Evolutionary conservation across 441 rosid genomes (phyloP), one percentile per base, ranked within the genome.

Genomic region (Gossypium gossypioides): DNA sequence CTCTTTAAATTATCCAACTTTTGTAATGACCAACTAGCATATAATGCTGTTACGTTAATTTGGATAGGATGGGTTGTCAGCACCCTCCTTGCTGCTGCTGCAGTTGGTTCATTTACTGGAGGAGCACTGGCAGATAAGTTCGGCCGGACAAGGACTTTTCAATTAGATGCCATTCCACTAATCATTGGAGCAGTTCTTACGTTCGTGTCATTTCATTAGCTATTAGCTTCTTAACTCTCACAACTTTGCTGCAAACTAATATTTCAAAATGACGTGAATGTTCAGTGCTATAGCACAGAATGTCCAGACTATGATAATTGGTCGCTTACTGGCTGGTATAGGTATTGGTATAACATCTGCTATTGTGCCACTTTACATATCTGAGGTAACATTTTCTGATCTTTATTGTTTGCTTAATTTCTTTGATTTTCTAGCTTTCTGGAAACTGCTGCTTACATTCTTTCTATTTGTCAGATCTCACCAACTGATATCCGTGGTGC

Each of bases 401-500:
- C 54, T 29, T 73, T 42, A 24, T 55, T 73, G 25, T 46, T 12
- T 42, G 52, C 44, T 65, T 73, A 21, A 27, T 18, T 42, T 37
- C 44, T 65, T 64, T 66, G 54, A 66, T 51, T 27, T 50, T 48
- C 63, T 69, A 19, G 54, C 46, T 63, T 77, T 60, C 27, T 18
- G 60, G 55, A 56, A 64, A 51, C 51, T 63, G 62, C 29, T 40
- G 69, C 64, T 78, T 54, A 72, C 19, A 16, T 72, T 74, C 60
- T 73, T 69, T 68, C 69, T 46, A 34, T 52, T 80, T 27, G 48
- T 75, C 82, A 95, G 99, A 92, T 95, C 76, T 92, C 99, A 46
- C 98, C 99, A 63, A 92, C 99, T 25, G 99, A 95, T 84, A 89
- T 88, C 72, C 98, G 99, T n/a, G 99, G 98, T 74, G 90, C 97